Evolutionary conservation across 2,329 filamentous ascomycete species (phyloP), one percentile per base, ranked within the genome.

Genomic region (Eurotiales sp.): DNA sequence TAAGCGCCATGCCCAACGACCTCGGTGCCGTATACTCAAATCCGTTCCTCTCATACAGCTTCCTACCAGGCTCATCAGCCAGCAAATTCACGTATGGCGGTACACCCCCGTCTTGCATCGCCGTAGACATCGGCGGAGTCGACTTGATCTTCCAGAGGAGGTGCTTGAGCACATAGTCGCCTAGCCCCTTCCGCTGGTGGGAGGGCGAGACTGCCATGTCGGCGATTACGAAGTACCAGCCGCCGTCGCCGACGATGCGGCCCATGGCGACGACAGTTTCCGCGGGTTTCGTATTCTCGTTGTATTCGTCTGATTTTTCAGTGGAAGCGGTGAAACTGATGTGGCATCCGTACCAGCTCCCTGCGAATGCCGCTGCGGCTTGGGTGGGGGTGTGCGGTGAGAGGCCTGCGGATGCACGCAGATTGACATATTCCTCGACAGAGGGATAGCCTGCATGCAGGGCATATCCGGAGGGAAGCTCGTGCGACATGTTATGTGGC

Each of bases 201-300:
- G 64, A 67, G 5, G 76, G 73, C 41, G 76, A 64, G n/a, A 77
- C 72, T 2, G 72, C 74, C 62, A 81, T 75, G 57, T 80, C 77
- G 17, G 72, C 72, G 45, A 80, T 68, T 39, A 73, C 64, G 47
- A 79, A 77, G 56, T 79, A 79, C 65, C 77, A 76, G 5, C 72
- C 73, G 6, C 77, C 77, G 54, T 80, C 77, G 11, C 76, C 74
- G 51, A 79, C 65, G 22, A 80, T 65, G 17, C 77, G 71, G 44
- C 76, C 77, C 77, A 79, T 80, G 0, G 65, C 77, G 5, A 79
- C 67, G 1, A 59, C 50, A n/a, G n/a, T n/a, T n/a, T n/a, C n/a
- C n/a, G n/a, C n/a, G n/a, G n/a, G n/a, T 8, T 42, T 44, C n/a
- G 52, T 56, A 15, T 52, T 17, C 11, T 29, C 23, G 6, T 48